Base-by-base conservation (phyloP, 176 grass and related monocot genomes). In the Dendrocalamus sinicus region DNA sequence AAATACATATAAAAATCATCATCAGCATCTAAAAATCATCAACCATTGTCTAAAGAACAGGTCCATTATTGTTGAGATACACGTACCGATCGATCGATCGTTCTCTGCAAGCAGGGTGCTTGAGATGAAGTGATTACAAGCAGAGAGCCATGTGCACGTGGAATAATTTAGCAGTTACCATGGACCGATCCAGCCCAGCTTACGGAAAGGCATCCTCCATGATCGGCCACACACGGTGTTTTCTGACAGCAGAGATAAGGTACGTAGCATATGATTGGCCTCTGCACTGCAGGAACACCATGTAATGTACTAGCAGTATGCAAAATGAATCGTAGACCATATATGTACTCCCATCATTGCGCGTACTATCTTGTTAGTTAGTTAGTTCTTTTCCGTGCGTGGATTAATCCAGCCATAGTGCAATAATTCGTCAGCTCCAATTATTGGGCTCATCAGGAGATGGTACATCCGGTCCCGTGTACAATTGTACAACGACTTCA, bases 141-240 rank as follows among this genome's bases (percentile, higher is more conserved):
- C 73, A 83, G 75, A 75, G 37, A 8, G 39, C 66, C 89, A 87
- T 90, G 89, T 86, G 84, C 89, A 5, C n/a, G 28, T 3, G 71
- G 23, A 83, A 90, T 86, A 78, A 90, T 90, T 82, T 54, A 63
- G 75, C 73, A 70, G 77, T 77, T 76, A 81, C 83, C 76, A 32
- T 32, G 60, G 67, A 63, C 68, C 45, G 66, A 45, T 79, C 72
- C 83, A 90, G 55, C 83, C 77, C 70, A 80, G 78, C 57, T 43
- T 28, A 26, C 14, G n/a, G 22, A 47, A 61, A 78, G 39, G 39
- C 22, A 20, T 9, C 51, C 17, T 9, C 50, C 70, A 48, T 51
- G 47, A 67, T 35, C 59, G 44, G 26, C 24, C n/a, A 16, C 16
- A 46, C 43, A 41, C 59, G 63, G 48, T 53, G 80, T 79, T 40